Evolutionary conservation across 345 rosid species (phyloP).

Genomic region (Pistacia atlantica): DNA sequence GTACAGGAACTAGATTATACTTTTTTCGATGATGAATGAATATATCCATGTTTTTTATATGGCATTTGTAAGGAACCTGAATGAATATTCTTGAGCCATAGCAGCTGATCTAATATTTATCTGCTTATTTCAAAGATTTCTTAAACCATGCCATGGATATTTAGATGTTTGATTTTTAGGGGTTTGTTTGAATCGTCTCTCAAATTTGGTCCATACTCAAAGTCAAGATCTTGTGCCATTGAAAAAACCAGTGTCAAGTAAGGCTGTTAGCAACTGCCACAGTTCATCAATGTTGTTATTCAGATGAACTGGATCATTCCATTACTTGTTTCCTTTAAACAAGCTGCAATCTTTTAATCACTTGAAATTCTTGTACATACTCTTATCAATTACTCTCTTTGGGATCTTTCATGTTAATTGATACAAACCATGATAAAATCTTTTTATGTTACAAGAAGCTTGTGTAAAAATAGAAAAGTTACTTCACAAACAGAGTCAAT

Average conservation of each 20-base stretch:
- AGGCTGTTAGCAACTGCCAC: neutral
- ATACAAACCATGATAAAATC: neutral
- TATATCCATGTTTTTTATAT: neutral
- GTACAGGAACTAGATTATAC: conserved; percentile 8
- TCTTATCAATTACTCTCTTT: no score
- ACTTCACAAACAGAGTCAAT: conserved; percentile 28
- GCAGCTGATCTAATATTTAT: no score
- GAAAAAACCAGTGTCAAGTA: no score
- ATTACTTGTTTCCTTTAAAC: neutral
- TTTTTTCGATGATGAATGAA: conserved; percentile 2
- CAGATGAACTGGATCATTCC: no score
- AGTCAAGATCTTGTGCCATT: neutral
- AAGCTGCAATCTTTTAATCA: neutral
- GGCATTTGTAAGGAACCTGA: neutral
- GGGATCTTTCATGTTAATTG: neutral
- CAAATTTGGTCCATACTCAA: no score
- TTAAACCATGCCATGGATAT: neutral
- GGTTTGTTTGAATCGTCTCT: neutral
- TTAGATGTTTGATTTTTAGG: neutral
- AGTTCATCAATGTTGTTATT: neutral
- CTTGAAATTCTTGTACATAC: no score
- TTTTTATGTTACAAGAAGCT: no score
- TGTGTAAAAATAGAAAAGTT: neutral
- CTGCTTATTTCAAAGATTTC: neutral
- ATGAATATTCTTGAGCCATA: neutral